These are phyloP conservation scores for Cicer arietinum DNA, from an alignment of 306 rosid species.

Conservation along the genomic window DNA sequence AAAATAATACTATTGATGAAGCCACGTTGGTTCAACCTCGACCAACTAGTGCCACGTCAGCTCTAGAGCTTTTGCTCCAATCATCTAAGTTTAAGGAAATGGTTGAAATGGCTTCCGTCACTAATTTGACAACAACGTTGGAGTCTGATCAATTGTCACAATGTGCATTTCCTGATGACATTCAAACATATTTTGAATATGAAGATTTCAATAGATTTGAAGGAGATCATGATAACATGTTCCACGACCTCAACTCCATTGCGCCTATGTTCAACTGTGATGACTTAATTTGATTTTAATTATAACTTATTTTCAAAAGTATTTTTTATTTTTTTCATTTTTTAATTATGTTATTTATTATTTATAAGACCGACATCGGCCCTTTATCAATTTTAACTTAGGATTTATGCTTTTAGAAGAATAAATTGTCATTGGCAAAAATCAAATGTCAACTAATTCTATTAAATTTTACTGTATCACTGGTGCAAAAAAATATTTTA, in stretches of 20 bases:
- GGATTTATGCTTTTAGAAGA: slow-evolving; percentile 3
- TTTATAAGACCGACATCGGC: neutral
- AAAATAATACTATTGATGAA: slow-evolving; percentile 29
- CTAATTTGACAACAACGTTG: slow-evolving; percentile 32
- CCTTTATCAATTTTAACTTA: neutral
- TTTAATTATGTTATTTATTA: neutral
- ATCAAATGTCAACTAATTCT: neutral
- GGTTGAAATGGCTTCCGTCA: slow-evolving; percentile 65
- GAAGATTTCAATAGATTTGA: slow-evolving; percentile 54
- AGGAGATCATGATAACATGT: slow-evolving; percentile 60
- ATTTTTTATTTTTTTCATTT: slow-evolving; percentile 21
- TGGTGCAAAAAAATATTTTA: too few species aligned
- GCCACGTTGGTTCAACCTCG: slow-evolving; percentile 34
- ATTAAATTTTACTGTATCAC: neutral
- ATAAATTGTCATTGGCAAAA: neutral
- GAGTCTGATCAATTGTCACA: slow-evolving; percentile 51
- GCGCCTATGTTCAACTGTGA: slow-evolving; percentile 64
- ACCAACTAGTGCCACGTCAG: slow-evolving; percentile 59
- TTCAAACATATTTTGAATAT: slow-evolving; percentile 83
- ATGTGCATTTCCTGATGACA: slow-evolving; percentile 70
- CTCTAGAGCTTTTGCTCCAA: slow-evolving; percentile 72
- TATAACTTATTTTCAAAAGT: neutral
- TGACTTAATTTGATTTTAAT: slow-evolving; percentile 29
- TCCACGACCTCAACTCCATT: slow-evolving; percentile 63
- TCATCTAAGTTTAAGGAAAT: slow-evolving; percentile 83